These are phyloP conservation scores for Chlorella sorokiniana DNA, from an alignment of 139 green algal genomes.

Conservation along the genomic window DNA sequence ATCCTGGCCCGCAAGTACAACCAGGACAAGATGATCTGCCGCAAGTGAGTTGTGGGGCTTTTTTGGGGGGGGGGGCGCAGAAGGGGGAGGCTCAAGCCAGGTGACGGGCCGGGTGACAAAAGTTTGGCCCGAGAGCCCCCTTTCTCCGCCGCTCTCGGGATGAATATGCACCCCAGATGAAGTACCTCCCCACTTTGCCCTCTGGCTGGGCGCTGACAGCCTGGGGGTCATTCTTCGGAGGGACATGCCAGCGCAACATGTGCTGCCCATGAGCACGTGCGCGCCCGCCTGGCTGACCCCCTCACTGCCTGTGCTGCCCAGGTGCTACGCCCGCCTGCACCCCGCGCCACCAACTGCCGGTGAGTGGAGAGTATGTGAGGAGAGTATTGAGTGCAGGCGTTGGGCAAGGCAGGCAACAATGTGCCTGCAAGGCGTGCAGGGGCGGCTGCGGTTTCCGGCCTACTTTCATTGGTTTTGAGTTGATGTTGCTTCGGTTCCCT, in stretches of 20 bases:
- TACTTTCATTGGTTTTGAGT: not conserved
- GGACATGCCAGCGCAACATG: not conserved
- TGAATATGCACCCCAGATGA: slow-evolving; percentile 60
- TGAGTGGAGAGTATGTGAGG: slow-evolving; percentile 56
- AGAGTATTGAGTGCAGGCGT: not conserved
- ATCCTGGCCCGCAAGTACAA: slow-evolving; percentile 99
- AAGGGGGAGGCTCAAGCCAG: too few species aligned
- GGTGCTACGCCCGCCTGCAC: slow-evolving; percentile 99
- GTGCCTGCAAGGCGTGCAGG: not conserved
- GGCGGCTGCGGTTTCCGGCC: not conserved
- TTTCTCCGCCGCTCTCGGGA: slow-evolving; percentile 24
- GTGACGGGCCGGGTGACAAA: too few species aligned
- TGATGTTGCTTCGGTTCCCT: not conserved
- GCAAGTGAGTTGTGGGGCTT: slow-evolving; percentile 81
- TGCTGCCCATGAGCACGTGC: not conserved
- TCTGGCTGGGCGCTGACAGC: not conserved
- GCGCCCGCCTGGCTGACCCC: not conserved
- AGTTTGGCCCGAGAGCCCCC: slow-evolving; percentile 47
- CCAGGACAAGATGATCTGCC: slow-evolving; percentile 99
- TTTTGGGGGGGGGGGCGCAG: too few species aligned
- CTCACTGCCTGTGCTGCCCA: slow-evolving; percentile 1
- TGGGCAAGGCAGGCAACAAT: not conserved
- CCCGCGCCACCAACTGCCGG: slow-evolving; percentile 97
- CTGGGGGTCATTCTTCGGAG: slow-evolving; percentile 32
- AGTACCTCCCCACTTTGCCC: slow-evolving; percentile 52